phyloP scores from a whole-genome alignment of 1,284 basidiomycete genomes.

The Pseudozyma hubeiensis region DNA sequence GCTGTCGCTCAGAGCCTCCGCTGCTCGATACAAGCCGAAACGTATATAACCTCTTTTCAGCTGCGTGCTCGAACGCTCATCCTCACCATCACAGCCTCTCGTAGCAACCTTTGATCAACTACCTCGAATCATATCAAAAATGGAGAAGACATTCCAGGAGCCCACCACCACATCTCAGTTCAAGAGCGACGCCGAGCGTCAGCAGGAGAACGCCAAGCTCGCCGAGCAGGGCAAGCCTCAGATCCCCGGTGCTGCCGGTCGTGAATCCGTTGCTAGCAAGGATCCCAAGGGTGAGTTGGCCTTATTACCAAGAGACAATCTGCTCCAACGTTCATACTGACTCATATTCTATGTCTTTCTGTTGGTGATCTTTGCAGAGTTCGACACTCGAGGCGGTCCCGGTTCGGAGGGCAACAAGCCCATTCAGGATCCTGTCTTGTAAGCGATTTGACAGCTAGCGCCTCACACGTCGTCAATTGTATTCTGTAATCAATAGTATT shows the following conservation, averaged over 20 bases:
- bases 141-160: conserved; percentile 59
- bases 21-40: neutral
- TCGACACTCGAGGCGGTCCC: conserved; percentile 52
- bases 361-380: conserved; percentile 25
- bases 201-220: conserved; percentile 43
- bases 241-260: conserved; percentile 48
- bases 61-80: neutral
- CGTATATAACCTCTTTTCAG: neutral
- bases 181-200: conserved; percentile 41
- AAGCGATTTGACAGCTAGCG: neutral
- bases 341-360: neutral
- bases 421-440: conserved; percentile 51
- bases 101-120: neutral
- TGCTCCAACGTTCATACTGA: too few relatives aligned
- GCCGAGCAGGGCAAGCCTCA: conserved; percentile 48
- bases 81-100: neutral
- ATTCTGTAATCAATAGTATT: neutral
- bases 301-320: too few relatives aligned
- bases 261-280: conserved; percentile 47
- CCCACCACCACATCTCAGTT: conserved; percentile 9
- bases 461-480: neutral
- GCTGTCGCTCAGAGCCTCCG: neutral
- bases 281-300: conserved; percentile 47
- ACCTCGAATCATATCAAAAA: conserved; percentile 6
- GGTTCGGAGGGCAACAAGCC: conserved; percentile 52